Conservation (phyloP, 108 stramenopile species). For the Cyclotella kingstonii region DNA sequence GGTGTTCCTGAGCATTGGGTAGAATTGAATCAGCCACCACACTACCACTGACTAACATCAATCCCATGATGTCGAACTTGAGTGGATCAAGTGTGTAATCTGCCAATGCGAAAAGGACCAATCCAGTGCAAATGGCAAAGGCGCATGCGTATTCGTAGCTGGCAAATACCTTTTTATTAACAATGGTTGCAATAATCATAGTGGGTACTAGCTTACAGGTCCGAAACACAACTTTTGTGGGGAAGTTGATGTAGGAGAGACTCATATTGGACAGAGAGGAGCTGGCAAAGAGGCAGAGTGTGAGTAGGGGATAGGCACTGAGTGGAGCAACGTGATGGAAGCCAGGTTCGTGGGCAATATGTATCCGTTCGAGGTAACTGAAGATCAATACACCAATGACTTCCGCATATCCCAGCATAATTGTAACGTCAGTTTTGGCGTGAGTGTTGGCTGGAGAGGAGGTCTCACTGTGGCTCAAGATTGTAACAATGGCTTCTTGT, state of each 20-base stretch:
- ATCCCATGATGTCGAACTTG: constrained; percentile 46
- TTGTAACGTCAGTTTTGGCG: constrained; percentile 23
- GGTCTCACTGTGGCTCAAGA: constrained; percentile 15
- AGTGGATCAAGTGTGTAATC: constrained; percentile 54
- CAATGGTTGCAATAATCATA: constrained; percentile 62
- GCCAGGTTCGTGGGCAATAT: constrained; percentile 31
- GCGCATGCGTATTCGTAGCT: constrained; percentile 59
- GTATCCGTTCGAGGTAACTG: constrained; percentile 39
- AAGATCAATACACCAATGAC: constrained; percentile 58
- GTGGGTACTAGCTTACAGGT: constrained; percentile 76
- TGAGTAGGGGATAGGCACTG: constrained; percentile 43
- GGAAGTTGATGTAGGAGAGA: constrained; percentile 73
- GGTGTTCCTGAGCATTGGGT: constrained; percentile 67
- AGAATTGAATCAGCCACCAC: constrained; percentile 61
- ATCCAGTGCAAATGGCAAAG: constrained; percentile 52
- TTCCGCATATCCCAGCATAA: constrained; percentile 70
- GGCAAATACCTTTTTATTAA: constrained; percentile 42
- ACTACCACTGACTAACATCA: constrained; percentile 50
- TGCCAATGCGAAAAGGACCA: constrained; percentile 62
- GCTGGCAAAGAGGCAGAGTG: constrained; percentile 50
- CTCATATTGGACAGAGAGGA: constrained; percentile 56
- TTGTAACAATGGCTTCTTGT: constrained; percentile 53
- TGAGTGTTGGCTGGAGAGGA: constrained; percentile 7
- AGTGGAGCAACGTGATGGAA: constrained; percentile 37
- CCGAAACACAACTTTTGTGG: constrained; percentile 76